Evolutionary conservation across 2,329 filamentous ascomycete genomes (phyloP).

Genomic region (Hypoxylon sp.): DNA sequence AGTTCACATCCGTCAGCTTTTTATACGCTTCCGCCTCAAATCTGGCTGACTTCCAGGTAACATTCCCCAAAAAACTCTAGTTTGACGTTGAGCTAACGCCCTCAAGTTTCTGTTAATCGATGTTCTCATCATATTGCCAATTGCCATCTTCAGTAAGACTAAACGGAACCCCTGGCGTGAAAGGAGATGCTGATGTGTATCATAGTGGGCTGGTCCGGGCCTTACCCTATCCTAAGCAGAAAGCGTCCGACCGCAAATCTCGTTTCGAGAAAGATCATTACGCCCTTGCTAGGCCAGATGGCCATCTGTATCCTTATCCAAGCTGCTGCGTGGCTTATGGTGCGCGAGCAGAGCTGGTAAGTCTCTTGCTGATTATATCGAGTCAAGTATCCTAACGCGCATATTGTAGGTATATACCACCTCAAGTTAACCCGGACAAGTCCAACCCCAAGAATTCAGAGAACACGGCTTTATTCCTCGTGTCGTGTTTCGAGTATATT

Average conservation of each 20-base stretch:
- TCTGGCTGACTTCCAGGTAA: slow-evolving; percentile 89
- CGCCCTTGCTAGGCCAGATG: slow-evolving; percentile 89
- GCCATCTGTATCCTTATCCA: slow-evolving; percentile 80
- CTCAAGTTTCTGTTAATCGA: slow-evolving; percentile 89
- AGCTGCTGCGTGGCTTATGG: slow-evolving; percentile 73
- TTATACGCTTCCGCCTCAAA: slow-evolving; percentile 94
- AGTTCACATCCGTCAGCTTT: slow-evolving; percentile 97
- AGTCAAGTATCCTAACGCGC: slow-evolving; percentile 1
- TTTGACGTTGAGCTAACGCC: slow-evolving; percentile 23
- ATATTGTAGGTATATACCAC: slow-evolving; percentile 76
- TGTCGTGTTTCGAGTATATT: slow-evolving; percentile 95
- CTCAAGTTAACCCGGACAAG: slow-evolving; percentile 77
- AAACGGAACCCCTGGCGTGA: not conserved
- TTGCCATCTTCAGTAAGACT: slow-evolving; percentile 86
- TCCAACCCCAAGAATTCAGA: slow-evolving; percentile 91
- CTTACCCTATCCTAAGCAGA: slow-evolving; percentile 76
- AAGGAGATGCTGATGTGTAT: slow-evolving; percentile 23
- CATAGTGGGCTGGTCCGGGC: slow-evolving; percentile 90
- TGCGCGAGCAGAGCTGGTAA: slow-evolving; percentile 82
- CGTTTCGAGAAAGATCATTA: slow-evolving; percentile 90
- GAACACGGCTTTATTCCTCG: slow-evolving; percentile 88
- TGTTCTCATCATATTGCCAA: slow-evolving; percentile 87
- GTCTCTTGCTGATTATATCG: slow-evolving; percentile 35
- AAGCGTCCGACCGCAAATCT: slow-evolving; percentile 93
- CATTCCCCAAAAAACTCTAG: too few species aligned